Evolutionary conservation across 2,329 filamentous ascomycete genomes (phyloP).

Genomic region (Nakataea oryzae): DNA sequence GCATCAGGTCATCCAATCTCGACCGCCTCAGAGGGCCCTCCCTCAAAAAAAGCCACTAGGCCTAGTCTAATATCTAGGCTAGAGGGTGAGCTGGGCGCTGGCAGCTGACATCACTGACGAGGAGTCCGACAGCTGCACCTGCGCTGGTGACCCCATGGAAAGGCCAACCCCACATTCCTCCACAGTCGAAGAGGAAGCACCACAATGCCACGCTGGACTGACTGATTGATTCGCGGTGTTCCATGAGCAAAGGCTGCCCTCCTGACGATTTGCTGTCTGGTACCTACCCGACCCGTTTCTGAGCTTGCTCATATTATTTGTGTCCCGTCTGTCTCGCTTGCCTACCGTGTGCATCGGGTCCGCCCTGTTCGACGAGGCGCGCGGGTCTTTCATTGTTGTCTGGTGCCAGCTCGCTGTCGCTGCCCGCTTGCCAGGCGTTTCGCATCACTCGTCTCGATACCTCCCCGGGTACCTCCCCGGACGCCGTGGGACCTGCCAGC

Average conservation of each 20-base stretch:
- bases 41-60: too few species aligned
- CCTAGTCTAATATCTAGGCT: too few species aligned
- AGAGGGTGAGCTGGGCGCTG: neutral
- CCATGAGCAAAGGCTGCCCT: neutral
- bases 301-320: neutral
- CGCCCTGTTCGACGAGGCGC: neutral
- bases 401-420: neutral
- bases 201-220: neutral
- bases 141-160: neutral
- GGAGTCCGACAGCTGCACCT: neutral
- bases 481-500: neutral
- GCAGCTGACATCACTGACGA: neutral
- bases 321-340: neutral
- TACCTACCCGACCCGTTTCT: neutral
- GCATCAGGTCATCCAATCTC: too few species aligned
- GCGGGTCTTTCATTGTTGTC: neutral
- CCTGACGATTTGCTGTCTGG: neutral
- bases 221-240: neutral
- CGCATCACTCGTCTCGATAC: too few species aligned
- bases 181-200: neutral
- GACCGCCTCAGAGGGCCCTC: too few species aligned
- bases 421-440: too few species aligned
- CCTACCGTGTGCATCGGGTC: neutral
- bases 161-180: neutral
- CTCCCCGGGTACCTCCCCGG: neutral